Base-by-base conservation (phyloP, 2,329 filamentous ascomycete genomes). In the Cladophialophora psammophila region DNA sequence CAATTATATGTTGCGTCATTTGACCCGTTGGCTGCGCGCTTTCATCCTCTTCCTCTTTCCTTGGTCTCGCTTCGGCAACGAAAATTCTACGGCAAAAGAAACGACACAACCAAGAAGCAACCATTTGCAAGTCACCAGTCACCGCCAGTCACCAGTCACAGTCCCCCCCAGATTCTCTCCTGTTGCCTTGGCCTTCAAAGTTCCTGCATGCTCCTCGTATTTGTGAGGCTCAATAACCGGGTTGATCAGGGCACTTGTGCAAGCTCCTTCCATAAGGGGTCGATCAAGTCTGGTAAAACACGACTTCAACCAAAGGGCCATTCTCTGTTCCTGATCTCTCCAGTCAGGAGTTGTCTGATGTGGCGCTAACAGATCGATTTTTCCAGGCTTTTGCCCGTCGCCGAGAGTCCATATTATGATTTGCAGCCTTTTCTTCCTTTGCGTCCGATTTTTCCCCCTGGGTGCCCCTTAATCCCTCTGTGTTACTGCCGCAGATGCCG, bases 1-100 rank as follows among this genome's bases (percentile, higher is more conserved):
- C 45, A n/a, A 5, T 9, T 26, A 50, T 50, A 26, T 31, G 45
- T 50, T 50, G 45, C 45, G 45, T 50, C 45, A 50, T 50, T 50
- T 50, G 45, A 50, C 45, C 18, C 45, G 20, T 5, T 20, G 8
- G 18, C 35, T 20, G 7, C 42, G n/a, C 42, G n/a, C 26, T 18
- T 26, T 15, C 10, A 26, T 20, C 45, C 36, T 38, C 26, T 13
- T 38, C 36, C 45, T 26, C 15, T 50, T 20, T 50, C 45, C 18
- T 6, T 50, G 45, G 13, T 50, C 8, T 26, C 45, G 18, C 45
- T 50, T 18, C 45, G 20, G 45, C 45, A 20, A 50, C 45, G 45
- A 50, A 50, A 50, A 50, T 26, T 20, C 18, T 26, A 20, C 45
- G 45, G 45, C 18, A 57, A 7, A 40, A 35, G 34, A 56, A 34